These are phyloP conservation scores for Ascochyta koolunga DNA, from an alignment of 2,329 filamentous ascomycete species.

Conservation along the genomic window DNA sequence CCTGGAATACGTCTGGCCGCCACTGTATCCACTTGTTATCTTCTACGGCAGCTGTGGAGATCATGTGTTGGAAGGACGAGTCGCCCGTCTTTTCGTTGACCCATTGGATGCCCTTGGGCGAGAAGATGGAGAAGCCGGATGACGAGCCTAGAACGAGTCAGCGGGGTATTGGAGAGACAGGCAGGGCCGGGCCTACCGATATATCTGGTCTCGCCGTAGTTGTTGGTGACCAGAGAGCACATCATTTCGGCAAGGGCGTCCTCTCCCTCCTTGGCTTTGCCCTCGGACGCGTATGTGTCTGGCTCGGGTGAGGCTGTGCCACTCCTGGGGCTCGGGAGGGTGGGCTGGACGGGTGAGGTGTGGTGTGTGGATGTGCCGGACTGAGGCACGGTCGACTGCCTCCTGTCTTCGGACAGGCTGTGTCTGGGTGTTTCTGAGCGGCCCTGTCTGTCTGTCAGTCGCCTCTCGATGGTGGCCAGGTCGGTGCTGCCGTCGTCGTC, in stretches of 20 bases:
- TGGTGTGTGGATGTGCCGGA: conserved; percentile 31
- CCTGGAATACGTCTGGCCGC: conserved; percentile 96
- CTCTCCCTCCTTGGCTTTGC: conserved; percentile 74
- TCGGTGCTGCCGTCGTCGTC: conserved; percentile 87
- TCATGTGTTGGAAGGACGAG: conserved; percentile 91
- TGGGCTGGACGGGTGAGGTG: conserved; percentile 53
- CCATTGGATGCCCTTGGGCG: conserved; percentile 97
- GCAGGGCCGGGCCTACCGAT: conserved; percentile 69
- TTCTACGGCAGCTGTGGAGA: conserved; percentile 82
- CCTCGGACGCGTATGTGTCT: conserved; percentile 48
- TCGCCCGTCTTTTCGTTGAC: conserved; percentile 99
- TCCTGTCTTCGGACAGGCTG: conserved; percentile 40
- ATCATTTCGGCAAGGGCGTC: conserved; percentile 96
- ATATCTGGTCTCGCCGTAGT: conserved; percentile 91
- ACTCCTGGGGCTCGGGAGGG: conserved; percentile 58
- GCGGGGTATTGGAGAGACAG: neutral
- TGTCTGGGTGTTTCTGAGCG: conserved; percentile 30
- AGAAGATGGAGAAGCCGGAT: conserved; percentile 98
- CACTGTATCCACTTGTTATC: conserved; percentile 97
- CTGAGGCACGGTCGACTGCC: conserved; percentile 45
- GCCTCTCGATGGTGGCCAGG: conserved; percentile 84
- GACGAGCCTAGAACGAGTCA: conserved; percentile 73
- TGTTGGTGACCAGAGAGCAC: conserved; percentile 96
- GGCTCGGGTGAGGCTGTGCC: conserved; percentile 58
- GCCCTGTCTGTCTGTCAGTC: conserved; percentile 60